Evolutionary conservation across 2,329 filamentous ascomycete genomes (phyloP).

Genomic region (Cladophialophora psammophila): DNA sequence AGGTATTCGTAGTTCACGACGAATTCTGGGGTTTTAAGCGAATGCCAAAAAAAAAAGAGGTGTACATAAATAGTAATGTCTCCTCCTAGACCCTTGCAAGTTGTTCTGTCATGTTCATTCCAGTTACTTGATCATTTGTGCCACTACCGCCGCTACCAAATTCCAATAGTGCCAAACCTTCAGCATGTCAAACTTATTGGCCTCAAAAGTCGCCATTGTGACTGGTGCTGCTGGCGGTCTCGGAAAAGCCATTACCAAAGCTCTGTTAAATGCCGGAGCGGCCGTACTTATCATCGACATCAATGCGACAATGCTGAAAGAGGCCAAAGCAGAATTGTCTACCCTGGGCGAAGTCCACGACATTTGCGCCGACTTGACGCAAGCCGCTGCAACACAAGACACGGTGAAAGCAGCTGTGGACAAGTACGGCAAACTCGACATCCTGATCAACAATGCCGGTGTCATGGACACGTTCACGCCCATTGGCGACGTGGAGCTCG

Average conservation of each 20-base stretch:
- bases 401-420: not conserved
- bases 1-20: too few species aligned
- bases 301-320: not conserved
- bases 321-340: not conserved
- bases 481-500: not conserved
- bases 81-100: too few species aligned
- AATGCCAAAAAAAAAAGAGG: too few species aligned
- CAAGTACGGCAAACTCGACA: not conserved
- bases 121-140: too few species aligned
- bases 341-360: not conserved
- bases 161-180: too few species aligned
- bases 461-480: not conserved
- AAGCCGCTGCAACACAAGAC: not conserved
- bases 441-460: not conserved
- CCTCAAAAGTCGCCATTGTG: not conserved
- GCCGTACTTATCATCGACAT: not conserved
- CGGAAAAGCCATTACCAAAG: not conserved
- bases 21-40: too few species aligned
- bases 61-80: too few species aligned
- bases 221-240: not conserved
- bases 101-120: too few species aligned
- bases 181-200: too few species aligned
- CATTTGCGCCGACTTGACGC: not conserved
- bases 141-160: too few species aligned
- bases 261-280: not conserved